These are phyloP conservation scores for Agapanthus africanus DNA, from an alignment of 106 monocot genomes.

Conservation along the genomic window DNA sequence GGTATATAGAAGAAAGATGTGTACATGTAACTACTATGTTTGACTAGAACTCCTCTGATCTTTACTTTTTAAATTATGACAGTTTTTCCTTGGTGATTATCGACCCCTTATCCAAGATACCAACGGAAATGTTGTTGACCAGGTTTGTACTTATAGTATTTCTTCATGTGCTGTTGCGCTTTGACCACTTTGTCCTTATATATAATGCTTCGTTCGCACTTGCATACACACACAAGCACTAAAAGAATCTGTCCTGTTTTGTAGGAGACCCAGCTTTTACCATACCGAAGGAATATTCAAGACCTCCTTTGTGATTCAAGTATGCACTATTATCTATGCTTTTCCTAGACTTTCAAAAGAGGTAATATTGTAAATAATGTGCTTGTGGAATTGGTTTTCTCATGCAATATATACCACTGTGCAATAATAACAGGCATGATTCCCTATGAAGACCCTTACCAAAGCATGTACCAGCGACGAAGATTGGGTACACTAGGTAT, in stretches of 20 bases:
- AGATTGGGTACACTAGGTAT: constrained; percentile 71
- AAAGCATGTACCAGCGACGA: constrained; percentile 77
- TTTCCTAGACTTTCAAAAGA: not conserved
- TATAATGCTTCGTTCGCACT: no score
- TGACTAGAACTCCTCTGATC: not conserved
- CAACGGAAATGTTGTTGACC: constrained; percentile 85
- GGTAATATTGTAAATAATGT: not conserved
- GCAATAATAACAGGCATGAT: constrained; percentile 60
- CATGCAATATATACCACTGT: not conserved
- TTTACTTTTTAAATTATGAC: constrained; percentile 11
- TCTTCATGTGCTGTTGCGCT: no score
- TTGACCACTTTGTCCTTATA: no score
- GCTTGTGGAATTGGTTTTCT: not conserved
- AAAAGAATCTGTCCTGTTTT: no score
- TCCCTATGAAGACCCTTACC: constrained; percentile 95
- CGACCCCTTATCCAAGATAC: constrained; percentile 93
- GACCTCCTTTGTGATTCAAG: constrained; percentile 95
- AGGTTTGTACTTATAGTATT: constrained; percentile 38
- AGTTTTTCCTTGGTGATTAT: constrained; percentile 99
- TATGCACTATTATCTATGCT: constrained; percentile 23
- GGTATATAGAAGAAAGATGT: constrained; percentile 38
- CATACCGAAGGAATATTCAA: constrained; percentile 85
- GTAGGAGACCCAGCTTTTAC: constrained; percentile 87
- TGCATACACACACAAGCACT: not conserved
- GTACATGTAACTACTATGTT: no score